phyloP scores from a whole-genome alignment of 129 eudicot species.

The Oenanthe sinensis region DNA sequence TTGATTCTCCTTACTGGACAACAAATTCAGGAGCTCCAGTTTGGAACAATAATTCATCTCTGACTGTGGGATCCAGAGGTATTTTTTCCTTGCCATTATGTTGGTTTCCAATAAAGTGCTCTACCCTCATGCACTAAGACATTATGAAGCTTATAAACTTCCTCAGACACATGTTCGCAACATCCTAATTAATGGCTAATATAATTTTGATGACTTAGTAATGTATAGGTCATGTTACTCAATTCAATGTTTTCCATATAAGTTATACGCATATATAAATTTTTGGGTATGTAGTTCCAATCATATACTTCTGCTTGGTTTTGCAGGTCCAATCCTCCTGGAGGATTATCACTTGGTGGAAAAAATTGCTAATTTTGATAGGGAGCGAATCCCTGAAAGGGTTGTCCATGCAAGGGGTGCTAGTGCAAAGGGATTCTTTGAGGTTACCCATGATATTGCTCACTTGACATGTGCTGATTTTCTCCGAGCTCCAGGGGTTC shows the following conservation, averaged over 20 bases:
- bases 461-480: conserved; percentile 81
- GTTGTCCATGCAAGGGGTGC: conserved; percentile 91
- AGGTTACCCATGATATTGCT: conserved; percentile 75
- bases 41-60: conserved; percentile 57
- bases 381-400: conserved; percentile 87
- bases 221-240: background rate
- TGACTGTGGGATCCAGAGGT: conserved; percentile 85
- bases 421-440: conserved; percentile 88
- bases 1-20: conserved; percentile 64
- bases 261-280: background rate
- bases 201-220: background rate
- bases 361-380: conserved; percentile 26
- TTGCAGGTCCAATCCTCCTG: conserved; percentile 75
- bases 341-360: conserved; percentile 87
- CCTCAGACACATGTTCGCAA: background rate
- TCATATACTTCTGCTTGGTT: background rate
- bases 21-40: conserved; percentile 75
- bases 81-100: background rate
- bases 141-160: background rate
- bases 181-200: background rate
- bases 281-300: background rate
- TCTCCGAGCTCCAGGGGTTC: conserved; percentile 80
- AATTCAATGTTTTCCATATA: background rate
- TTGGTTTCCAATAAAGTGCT: background rate
- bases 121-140: background rate